A percentile compares a stretch with the other conserved stretches of the same genome.
Evolutionary conservation across 345 rosid genomes (phyloP).

Genomic region (Eucalyptus virginea): DNA sequence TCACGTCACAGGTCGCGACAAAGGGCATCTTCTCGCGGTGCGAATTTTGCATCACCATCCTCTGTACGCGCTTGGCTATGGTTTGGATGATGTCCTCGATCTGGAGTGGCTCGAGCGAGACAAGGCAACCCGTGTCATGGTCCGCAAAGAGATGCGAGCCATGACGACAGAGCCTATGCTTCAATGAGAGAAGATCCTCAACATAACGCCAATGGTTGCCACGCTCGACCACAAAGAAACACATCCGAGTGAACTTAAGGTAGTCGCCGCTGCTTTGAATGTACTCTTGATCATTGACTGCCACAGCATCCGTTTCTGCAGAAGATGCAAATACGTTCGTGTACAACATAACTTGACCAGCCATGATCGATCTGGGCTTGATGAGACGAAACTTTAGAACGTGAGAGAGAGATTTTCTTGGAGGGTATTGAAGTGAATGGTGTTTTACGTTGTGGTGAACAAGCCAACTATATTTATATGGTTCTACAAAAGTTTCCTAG

Average conservation of each 20-base stretch:
- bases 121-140: neutral
- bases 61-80: neutral
- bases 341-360: neutral
- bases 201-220: neutral
- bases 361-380: neutral
- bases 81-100: neutral
- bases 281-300: neutral
- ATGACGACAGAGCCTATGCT: neutral
- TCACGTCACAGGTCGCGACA: neutral
- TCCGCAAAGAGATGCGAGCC: neutral
- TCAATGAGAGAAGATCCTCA: neutral
- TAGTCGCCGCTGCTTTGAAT: neutral
- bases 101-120: neutral
- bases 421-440: neutral
- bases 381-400: neutral
- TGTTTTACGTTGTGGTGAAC: neutral
- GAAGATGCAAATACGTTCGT: neutral
- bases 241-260: neutral
- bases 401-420: neutral
- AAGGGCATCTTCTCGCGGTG: neutral
- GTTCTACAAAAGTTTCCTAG: neutral
- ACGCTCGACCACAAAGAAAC: neutral
- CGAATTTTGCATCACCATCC: neutral
- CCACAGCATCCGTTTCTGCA: neutral
- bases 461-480: neutral